A percentile compares a stretch with the other conserved stretches of the same genome.
Evolutionary conservation across 352 stramenopile species (phyloP).

Genomic region (Globisporangium cylindrosporum): DNA sequence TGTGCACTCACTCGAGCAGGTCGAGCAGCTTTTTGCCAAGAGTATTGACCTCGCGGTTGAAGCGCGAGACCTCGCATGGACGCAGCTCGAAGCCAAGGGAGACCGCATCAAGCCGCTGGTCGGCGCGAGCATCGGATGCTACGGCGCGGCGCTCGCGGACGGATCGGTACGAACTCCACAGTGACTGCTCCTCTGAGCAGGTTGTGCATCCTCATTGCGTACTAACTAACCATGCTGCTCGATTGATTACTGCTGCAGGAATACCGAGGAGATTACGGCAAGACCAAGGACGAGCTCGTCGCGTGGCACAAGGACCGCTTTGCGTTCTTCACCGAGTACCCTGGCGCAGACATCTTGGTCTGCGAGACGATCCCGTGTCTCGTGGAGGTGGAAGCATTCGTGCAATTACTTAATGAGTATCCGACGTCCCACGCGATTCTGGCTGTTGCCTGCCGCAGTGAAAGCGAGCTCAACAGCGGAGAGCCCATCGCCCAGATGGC

Average conservation of each 20-base stretch:
- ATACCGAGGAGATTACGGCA: slow-evolving; percentile 82
- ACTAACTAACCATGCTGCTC: background rate
- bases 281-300: slow-evolving; percentile 61
- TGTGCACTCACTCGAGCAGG: slow-evolving; percentile 35
- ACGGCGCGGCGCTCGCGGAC: slow-evolving; percentile 77
- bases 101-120: slow-evolving; percentile 65
- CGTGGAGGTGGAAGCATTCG: slow-evolving; percentile 72
- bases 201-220: background rate
- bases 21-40: slow-evolving; percentile 63
- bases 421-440: slow-evolving; percentile 53
- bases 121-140: slow-evolving; percentile 84
- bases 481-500: slow-evolving; percentile 47
- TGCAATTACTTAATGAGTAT: slow-evolving; percentile 73
- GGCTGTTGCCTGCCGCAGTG: slow-evolving; percentile 62
- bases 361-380: slow-evolving; percentile 88
- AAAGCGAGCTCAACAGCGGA: slow-evolving; percentile 61
- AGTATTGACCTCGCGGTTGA: slow-evolving; percentile 73
- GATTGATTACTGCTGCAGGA: slow-evolving; percentile 36
- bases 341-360: slow-evolving; percentile 66
- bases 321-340: slow-evolving; percentile 50
- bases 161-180: slow-evolving; percentile 53
- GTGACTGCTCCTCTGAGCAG: too few species aligned
- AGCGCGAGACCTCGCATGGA: slow-evolving; percentile 60
- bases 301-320: slow-evolving; percentile 80
- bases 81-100: slow-evolving; percentile 27